Conservation (phyloP, 2,329 filamentous ascomycete genomes). For the Pestalotiopsis sp. region DNA sequence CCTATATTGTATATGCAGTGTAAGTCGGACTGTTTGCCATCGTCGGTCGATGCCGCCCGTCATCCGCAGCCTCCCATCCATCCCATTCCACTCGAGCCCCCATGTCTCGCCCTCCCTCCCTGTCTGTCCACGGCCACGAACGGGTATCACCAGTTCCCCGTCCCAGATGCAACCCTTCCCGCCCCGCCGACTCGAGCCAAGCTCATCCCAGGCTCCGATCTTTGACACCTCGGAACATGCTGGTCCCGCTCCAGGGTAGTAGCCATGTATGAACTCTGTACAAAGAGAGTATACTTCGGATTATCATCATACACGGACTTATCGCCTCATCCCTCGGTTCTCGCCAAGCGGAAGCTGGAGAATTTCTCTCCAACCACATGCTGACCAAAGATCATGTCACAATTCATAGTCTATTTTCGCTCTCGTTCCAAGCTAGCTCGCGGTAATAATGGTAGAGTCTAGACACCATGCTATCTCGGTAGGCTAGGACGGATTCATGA, state of each 20-base stretch:
- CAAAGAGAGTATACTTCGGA: not conserved
- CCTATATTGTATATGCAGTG: not conserved
- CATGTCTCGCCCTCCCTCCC: not conserved
- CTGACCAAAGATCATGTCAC: not conserved
- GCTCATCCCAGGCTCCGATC: not conserved
- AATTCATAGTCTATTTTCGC: not conserved
- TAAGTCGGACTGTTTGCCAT: not conserved
- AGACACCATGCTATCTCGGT: not conserved
- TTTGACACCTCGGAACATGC: not conserved
- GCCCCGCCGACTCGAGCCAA: not conserved
- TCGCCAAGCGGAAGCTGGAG: not conserved
- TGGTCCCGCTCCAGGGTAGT: not conserved
- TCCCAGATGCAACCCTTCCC: not conserved
- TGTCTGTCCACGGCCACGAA: too few relatives aligned
- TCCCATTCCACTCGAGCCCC: not conserved
- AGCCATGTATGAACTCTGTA: not conserved
- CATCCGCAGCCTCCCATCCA: not conserved
- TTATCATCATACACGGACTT: not conserved
- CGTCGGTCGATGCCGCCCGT: conserved; percentile 10
- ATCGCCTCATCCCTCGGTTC: not conserved
- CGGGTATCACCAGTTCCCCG: not conserved
- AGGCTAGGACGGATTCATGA: not conserved
- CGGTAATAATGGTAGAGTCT: not conserved
- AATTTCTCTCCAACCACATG: not conserved
- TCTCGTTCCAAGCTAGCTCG: not conserved